Conservation (phyloP, 148 eudicot species). For the Arctostaphylos glauca region DNA sequence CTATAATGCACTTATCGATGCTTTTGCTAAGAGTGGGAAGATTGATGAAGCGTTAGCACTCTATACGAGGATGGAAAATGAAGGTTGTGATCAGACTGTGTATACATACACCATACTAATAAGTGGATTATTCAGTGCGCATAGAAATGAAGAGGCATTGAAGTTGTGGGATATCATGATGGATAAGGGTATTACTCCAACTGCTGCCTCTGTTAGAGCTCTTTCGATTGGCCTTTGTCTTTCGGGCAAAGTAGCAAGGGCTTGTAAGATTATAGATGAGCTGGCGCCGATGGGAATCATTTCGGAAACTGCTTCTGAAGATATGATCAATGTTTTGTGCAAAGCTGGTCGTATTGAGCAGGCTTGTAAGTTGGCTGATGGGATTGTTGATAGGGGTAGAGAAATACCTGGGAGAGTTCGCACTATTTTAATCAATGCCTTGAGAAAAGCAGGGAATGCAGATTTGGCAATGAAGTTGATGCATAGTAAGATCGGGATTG, state of each 20-base stretch:
- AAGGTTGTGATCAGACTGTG: constrained; percentile 91
- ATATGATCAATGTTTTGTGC: constrained; percentile 83
- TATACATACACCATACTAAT: constrained; percentile 89
- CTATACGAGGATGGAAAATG: constrained; percentile 69
- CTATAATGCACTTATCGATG: constrained; percentile 84
- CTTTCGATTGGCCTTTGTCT: constrained; percentile 88
- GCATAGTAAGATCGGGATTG: constrained; percentile 97
- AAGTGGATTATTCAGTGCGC: constrained; percentile 64
- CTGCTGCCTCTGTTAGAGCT: constrained; percentile 80
- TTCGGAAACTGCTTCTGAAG: constrained; percentile 81
- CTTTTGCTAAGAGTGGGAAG: constrained; percentile 55
- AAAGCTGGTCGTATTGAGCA: constrained; percentile 79
- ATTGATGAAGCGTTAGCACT: constrained; percentile 65
- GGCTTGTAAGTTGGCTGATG: constrained; percentile 97
- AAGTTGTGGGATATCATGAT: constrained; percentile 89
- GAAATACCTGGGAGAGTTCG: constrained; percentile 95
- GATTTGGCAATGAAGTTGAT: constrained; percentile 88
- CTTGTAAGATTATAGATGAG: constrained; percentile 88
- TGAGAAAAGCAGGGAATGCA: constrained; percentile 85
- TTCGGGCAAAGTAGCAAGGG: constrained; percentile 84
- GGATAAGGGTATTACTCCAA: constrained; percentile 87
- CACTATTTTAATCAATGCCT: constrained; percentile 75
- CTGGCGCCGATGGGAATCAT: constrained; percentile 93
- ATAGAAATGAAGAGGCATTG: constrained; percentile 84
- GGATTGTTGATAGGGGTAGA: constrained; percentile 81